These are phyloP conservation scores for Warburgia ugandensis DNA, from an alignment of 164 flowering plant genomes.

Conservation along the genomic window DNA sequence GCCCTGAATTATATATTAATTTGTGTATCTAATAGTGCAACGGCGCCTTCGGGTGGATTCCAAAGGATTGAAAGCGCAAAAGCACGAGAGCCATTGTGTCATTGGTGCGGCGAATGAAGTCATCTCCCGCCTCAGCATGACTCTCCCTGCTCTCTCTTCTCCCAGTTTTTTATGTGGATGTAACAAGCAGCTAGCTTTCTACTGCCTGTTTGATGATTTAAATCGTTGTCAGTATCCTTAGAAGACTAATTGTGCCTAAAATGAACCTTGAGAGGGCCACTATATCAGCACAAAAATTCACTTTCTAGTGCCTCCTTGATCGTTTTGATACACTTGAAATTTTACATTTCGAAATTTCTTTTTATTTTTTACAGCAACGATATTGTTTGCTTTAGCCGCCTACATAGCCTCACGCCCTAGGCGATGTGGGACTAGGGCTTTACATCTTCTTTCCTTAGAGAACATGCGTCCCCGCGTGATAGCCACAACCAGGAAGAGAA, in stretches of 20 bases:
- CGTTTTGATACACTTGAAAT: conserved; percentile 56
- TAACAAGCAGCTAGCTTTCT: background rate
- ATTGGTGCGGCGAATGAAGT: conserved; percentile 63
- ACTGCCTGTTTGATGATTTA: too few relatives aligned
- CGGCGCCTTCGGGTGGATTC: conserved; percentile 64
- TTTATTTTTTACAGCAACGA: conserved; percentile 35
- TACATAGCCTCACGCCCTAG: too few relatives aligned
- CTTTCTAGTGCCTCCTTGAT: conserved; percentile 69
- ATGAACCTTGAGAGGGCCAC: conserved; percentile 73
- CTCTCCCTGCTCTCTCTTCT: conserved; percentile 59
- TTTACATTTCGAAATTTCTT: conserved; percentile 82
- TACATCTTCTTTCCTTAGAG: too few relatives aligned
- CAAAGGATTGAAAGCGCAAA: conserved; percentile 56
- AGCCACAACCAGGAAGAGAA: too few relatives aligned
- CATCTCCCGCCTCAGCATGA: conserved; percentile 28
- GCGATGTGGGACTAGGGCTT: conserved; percentile 43
- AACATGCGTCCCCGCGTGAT: too few relatives aligned
- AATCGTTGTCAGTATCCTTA: too few relatives aligned
- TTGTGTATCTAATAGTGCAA: conserved; percentile 59
- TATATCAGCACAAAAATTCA: conserved; percentile 81
- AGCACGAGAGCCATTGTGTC: conserved; percentile 45
- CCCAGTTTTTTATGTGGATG: conserved; percentile 65
- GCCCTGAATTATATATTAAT: too few relatives aligned
- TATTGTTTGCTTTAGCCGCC: too few relatives aligned
- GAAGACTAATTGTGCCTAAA: too few relatives aligned